Percentiles rank a stretch among this genome's conserved stretches.
phyloP scores from a whole-genome alignment of 1,284 basidiomycete genomes.

The Trichosporon sp. region DNA sequence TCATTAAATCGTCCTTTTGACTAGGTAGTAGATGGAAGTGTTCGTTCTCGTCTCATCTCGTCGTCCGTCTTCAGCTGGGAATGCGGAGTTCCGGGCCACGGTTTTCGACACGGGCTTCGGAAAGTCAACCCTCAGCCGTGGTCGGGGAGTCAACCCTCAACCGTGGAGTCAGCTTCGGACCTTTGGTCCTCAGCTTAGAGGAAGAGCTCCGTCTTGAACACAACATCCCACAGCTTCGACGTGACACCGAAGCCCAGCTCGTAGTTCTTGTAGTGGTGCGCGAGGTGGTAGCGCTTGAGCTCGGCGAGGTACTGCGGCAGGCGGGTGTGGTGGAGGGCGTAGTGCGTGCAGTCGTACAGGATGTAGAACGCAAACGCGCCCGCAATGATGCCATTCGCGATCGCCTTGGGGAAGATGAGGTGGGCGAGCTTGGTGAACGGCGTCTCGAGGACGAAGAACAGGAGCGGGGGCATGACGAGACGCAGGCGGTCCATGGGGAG shows the following conservation, averaged over 20 bases:
- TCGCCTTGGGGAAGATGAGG: conserved; percentile 68
- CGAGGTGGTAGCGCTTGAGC: conserved; percentile 96
- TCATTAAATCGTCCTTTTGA: not conserved
- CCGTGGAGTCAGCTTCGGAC: too few relatives aligned
- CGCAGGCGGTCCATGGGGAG: conserved; percentile 93
- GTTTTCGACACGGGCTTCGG: too few relatives aligned
- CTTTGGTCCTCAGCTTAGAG: not conserved
- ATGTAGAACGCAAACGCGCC: conserved; percentile 89
- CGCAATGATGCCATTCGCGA: conserved; percentile 90
- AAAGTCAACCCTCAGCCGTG: too few relatives aligned
- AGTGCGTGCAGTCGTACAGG: conserved; percentile 87
- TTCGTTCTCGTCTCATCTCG: too few relatives aligned
- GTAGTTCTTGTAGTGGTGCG: conserved; percentile 97
- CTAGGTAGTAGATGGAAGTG: too few relatives aligned
- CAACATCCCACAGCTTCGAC: conserved; percentile 89
- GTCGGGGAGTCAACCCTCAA: too few relatives aligned
- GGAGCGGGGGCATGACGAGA: conserved; percentile 91
- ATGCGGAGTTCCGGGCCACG: too few relatives aligned
- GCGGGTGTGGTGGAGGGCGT: conserved; percentile 82
- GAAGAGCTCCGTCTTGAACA: conserved; percentile 74
- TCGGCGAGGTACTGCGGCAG: conserved; percentile 81
- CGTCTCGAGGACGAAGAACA: conserved; percentile 72
- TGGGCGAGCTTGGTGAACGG: conserved; percentile 90
- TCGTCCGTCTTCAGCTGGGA: too few relatives aligned
- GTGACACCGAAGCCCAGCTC: conserved; percentile 97